Evolutionary conservation across 768 basidiomycete genomes (phyloP).

Genomic region (Dentipellis fragilis): DNA sequence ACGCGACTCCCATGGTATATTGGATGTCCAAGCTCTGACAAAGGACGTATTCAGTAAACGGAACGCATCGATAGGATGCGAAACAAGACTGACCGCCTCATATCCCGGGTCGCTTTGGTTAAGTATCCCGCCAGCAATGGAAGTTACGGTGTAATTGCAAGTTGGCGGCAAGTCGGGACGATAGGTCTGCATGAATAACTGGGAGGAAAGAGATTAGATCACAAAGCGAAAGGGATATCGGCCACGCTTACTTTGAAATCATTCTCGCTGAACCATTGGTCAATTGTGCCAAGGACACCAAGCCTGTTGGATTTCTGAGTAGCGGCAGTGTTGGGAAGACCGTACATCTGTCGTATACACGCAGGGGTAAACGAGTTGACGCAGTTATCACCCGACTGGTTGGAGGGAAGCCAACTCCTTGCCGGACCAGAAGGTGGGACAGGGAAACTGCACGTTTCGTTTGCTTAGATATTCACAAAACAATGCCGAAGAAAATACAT

Average conservation of each 20-base stretch:
- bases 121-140: no score
- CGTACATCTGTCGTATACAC: slow-evolving; percentile 16
- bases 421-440: neutral
- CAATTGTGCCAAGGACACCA: slow-evolving; percentile 12
- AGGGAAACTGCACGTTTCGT: neutral
- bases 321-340: slow-evolving; percentile 10
- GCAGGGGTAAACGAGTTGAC: slow-evolving; percentile 10
- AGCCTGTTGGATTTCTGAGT: slow-evolving; percentile 9
- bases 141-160: no score
- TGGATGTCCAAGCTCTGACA: slow-evolving; percentile 7
- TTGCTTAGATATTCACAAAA: neutral
- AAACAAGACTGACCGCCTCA: neutral
- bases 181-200: no score
- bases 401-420: neutral
- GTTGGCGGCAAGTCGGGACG: no score
- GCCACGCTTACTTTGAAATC: slow-evolving; percentile 9
- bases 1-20: slow-evolving; percentile 20
- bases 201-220: no score
- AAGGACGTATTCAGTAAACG: neutral
- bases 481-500: neutral
- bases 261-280: slow-evolving; percentile 10
- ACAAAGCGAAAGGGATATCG: neutral
- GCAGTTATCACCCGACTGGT: neutral
- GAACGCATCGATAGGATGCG: no score
- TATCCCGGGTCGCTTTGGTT: no score